Base-by-base conservation (phyloP, 306 rosid genomes). In the Cicer yamashitae region DNA sequence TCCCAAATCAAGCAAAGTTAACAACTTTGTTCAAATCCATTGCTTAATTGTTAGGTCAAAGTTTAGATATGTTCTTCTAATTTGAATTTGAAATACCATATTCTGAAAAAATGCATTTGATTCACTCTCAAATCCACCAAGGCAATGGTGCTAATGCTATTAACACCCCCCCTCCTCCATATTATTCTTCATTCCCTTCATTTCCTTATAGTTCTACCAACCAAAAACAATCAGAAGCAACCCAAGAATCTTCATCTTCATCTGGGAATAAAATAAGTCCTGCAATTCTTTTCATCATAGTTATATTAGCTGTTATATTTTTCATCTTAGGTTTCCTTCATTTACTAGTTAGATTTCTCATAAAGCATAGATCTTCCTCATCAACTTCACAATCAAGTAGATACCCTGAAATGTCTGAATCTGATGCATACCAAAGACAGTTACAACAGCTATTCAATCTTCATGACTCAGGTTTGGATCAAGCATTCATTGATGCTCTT, bases 361-460 rank as follows among this genome's bases (percentile, higher is more conserved):
- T 76, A 40, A 90, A 81, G 86, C 86, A 85, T 4, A 86, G 91
- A 65, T 84, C 97, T 64, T 83, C 93, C 30, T 77, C 91, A 69
- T 82, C 97, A 63, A 60, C 79, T 38, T 77, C 93, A 46, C 91
- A 84, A 65, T 88, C 98, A 70, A 87, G 85, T 56, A 84, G 96
- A 56, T 83, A 88, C 76, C 93, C 86, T 11, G 94, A 91, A 37
- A 73, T 86, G 85, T 82, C 96, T 13, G 94, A 83, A 52, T 84
- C 96, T 17, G 87, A 82, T 85, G 84, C 94, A 53, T 84, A 85
- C 60, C 97, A 82, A 80, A 90, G 98, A 57, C 98, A 94, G 61
- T 80, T 94, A n/a, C 98, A 94, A 18, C 98, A 94, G 51, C 93
- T 94, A 58, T 94, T 94, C 84, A 91, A 94, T 40, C 98, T 94